These are phyloP conservation scores for Marasmius tenuissimus DNA, from an alignment of 1,284 basidiomycete genomes.

Conservation along the genomic window DNA sequence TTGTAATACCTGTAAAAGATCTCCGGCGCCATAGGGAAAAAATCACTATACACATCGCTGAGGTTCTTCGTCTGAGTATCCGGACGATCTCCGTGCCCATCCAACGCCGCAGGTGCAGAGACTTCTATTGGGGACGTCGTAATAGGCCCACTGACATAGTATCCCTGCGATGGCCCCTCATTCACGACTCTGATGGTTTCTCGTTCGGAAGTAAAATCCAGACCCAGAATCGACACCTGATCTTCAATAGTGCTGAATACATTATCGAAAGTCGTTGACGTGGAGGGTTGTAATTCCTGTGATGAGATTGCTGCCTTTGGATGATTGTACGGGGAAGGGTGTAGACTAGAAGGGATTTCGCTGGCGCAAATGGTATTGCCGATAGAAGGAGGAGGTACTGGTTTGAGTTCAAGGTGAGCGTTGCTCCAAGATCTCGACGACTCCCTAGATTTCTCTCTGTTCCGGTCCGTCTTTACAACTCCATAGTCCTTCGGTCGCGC, in stretches of 20 bases:
- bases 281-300: background rate
- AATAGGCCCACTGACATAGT: background rate
- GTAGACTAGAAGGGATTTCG: background rate
- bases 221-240: background rate
- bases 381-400: no score
- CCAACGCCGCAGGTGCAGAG: background rate
- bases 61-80: background rate
- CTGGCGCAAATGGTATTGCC: background rate
- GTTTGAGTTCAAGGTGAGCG: no score
- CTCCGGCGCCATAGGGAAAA: constrained; percentile 7
- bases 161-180: background rate
- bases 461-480: no score
- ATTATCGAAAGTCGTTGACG: no score
- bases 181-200: background rate
- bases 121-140: background rate
- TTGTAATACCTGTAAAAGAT: constrained; percentile 6
- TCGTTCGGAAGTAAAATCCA: background rate
- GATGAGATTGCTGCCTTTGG: background rate
- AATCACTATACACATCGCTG: background rate
- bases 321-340: background rate
- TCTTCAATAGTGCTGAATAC: no score
- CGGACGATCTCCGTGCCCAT: background rate
- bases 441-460: no score
- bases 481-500: no score
- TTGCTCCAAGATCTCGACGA: no score